Percentiles rank a stretch among this genome's conserved stretches.
Conservation (phyloP, 2,329 filamentous ascomycete genomes). For the Gaeumannomyces sp. region DNA sequence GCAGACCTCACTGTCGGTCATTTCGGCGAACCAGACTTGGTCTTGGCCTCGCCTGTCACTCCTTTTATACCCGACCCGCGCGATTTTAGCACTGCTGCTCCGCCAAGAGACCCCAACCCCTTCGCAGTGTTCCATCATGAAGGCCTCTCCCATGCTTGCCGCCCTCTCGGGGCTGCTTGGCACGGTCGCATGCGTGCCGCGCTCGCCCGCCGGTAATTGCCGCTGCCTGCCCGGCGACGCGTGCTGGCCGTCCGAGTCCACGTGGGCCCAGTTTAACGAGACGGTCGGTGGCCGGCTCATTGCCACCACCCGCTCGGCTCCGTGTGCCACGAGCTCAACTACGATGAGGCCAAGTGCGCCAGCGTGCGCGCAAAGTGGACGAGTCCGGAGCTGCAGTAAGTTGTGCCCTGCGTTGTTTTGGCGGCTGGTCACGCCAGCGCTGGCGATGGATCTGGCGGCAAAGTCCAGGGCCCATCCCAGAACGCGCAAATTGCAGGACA, state of each 20-base stretch:
- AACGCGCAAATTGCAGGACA: background rate
- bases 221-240: conserved; percentile 7
- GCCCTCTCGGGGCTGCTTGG: background rate
- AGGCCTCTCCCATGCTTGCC: background rate
- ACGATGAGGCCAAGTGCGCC: conserved; percentile 7
- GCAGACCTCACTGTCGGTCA: background rate
- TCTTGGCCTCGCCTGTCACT: background rate
- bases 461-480: background rate
- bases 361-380: background rate
- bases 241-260: conserved; percentile 8
- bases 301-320: conserved; percentile 8
- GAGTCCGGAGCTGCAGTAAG: background rate
- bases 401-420: background rate
- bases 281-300: conserved; percentile 13
- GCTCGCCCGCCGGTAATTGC: background rate
- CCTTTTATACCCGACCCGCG: background rate
- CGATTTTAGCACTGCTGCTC: too few relatives aligned
- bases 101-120: too few relatives aligned
- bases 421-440: background rate
- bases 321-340: conserved; percentile 12
- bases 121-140: background rate
- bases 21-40: background rate
- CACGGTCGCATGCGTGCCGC: background rate
- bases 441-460: too few relatives aligned
- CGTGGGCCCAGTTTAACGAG: conserved; percentile 12